Evolutionary conservation across 2,329 filamentous ascomycete species (phyloP).

Genomic region (Xylariales sp.): DNA sequence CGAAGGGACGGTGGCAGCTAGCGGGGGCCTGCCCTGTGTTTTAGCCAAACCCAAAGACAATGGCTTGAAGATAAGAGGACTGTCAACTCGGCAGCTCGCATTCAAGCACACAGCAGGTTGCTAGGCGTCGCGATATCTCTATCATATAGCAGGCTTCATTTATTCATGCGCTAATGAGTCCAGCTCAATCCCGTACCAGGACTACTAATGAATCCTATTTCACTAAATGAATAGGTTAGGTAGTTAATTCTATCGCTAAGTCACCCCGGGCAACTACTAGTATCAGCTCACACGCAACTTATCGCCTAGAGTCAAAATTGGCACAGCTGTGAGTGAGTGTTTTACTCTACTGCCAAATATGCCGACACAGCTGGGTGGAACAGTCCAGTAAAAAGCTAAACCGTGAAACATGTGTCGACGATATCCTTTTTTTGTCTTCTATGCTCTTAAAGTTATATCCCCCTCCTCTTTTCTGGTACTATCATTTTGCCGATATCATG

Average conservation of each 20-base stretch:
- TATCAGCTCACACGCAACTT: too few relatives aligned
- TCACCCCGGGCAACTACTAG: not conserved
- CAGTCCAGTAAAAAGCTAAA: not conserved
- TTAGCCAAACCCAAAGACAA: not conserved
- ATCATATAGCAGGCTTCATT: too few relatives aligned
- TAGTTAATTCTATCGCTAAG: not conserved
- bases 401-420: too few relatives aligned
- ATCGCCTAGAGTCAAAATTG: not conserved
- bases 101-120: too few relatives aligned
- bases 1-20: not conserved
- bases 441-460: not conserved
- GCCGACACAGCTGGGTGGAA: not conserved
- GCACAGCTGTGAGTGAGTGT: not conserved
- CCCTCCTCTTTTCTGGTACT: too few relatives aligned
- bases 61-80: not conserved
- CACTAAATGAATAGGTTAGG: too few relatives aligned
- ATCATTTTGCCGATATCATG: not conserved
- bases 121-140: too few relatives aligned
- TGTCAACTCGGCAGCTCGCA: not conserved
- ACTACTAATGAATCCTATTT: not conserved
- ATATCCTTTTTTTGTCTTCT: not conserved
- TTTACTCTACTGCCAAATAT: not conserved
- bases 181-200: too few relatives aligned
- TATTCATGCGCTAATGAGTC: too few relatives aligned
- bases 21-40: slow-evolving; percentile 1